Conservation (phyloP, 345 rosid genomes). For the Fremontodendron californicum region DNA sequence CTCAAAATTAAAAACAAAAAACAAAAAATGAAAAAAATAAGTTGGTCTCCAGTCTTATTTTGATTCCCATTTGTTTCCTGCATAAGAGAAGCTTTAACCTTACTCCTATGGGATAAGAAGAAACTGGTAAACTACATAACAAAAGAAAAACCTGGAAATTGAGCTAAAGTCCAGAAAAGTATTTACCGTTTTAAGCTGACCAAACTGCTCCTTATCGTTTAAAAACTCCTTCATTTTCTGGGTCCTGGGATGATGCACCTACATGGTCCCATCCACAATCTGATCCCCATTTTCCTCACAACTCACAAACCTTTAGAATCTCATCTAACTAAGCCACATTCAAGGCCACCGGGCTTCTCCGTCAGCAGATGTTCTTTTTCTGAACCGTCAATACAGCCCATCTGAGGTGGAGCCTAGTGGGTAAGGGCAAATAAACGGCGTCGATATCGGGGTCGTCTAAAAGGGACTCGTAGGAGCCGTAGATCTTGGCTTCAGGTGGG, state of each 20-base stretch:
- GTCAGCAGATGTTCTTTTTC: constrained; percentile 67
- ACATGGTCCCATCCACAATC: constrained; percentile 86
- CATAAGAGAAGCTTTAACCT: not conserved
- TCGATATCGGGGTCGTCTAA: constrained; percentile 68
- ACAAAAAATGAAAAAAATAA: no score
- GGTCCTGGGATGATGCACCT: constrained; percentile 75
- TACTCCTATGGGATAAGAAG: no score
- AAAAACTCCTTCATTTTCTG: constrained; percentile 46
- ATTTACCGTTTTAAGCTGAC: constrained; percentile 50
- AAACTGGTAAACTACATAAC: not conserved
- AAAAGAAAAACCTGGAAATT: not conserved
- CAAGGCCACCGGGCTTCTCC: constrained; percentile 73
- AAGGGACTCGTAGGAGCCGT: constrained; percentile 65
- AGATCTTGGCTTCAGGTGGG: constrained; percentile 48
- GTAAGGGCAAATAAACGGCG: constrained; percentile 70
- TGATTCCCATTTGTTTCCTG: not conserved
- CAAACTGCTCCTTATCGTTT: constrained; percentile 46
- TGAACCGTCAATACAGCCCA: constrained; percentile 65
- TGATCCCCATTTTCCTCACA: constrained; percentile 63
- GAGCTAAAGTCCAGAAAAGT: not conserved
- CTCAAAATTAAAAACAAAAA: not conserved
- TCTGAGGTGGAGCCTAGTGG: constrained; percentile 63
- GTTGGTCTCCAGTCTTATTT: not conserved
- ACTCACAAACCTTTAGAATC: constrained; percentile 54
- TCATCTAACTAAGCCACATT: constrained; percentile 52